phyloP scores from a whole-genome alignment of 1,284 basidiomycete genomes.

The Heliocybe sulcata region DNA sequence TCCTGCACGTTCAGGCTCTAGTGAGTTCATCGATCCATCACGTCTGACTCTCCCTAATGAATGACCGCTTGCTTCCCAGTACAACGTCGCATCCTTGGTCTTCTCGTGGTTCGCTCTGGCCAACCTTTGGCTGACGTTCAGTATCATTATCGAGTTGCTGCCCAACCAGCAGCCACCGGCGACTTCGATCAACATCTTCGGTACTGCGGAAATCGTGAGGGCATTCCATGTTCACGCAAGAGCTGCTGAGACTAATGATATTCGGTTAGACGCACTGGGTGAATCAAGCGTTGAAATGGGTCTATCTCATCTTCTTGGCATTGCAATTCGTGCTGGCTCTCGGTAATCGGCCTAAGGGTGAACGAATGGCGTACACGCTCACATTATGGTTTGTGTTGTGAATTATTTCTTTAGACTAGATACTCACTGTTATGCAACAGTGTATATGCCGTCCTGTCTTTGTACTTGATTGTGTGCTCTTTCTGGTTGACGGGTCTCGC shows the following conservation, averaged over 20 bases:
- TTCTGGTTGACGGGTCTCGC: constrained; percentile 77
- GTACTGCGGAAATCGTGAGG: constrained; percentile 27
- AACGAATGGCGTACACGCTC: constrained; percentile 73
- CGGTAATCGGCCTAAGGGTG: constrained; percentile 95
- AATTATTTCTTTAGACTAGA: not conserved
- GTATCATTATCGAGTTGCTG: constrained; percentile 89
- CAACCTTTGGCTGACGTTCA: constrained; percentile 94
- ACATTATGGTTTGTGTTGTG: constrained; percentile 62
- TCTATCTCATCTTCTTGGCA: constrained; percentile 82
- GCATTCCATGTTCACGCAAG: not conserved
- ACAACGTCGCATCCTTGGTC: constrained; percentile 72
- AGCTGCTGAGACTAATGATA: not conserved
- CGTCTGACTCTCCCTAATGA: not conserved
- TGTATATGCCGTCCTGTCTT: constrained; percentile 72
- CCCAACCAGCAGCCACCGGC: constrained; percentile 40
- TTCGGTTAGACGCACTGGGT: constrained; percentile 79
- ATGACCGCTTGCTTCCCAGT: constrained; percentile 31
- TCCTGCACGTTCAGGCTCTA: constrained; percentile 89
- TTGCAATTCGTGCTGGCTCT: constrained; percentile 90
- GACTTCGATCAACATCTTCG: constrained; percentile 28
- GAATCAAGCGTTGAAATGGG: constrained; percentile 79
- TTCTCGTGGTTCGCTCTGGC: constrained; percentile 93
- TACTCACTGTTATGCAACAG: constrained; percentile 27
- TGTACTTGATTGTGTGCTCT: constrained; percentile 82
- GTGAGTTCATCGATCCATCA: constrained; percentile 34